Base-by-base conservation (phyloP, 768 basidiomycete species). In the Ephemerocybe angulata region DNA sequence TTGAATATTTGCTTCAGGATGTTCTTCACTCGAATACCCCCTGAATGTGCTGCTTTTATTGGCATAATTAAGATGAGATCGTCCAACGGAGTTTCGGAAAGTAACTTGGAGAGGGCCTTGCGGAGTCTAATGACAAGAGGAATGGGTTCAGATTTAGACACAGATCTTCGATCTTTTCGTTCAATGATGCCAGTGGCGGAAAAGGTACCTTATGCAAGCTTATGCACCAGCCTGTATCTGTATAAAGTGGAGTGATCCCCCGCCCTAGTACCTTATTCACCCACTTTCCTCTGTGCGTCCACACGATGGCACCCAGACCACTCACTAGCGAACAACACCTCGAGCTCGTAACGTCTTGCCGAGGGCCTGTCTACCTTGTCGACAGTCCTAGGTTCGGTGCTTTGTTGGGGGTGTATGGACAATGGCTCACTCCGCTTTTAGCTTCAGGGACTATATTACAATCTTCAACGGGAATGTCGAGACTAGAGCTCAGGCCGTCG, bases 401-500 rank as follows among this genome's bases (percentile, higher is more conserved):
- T 40, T 4, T 25, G 22, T 27, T 13, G 17, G 24, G 37, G 19
- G 44, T 29, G 40, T 38, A n/a, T 24, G 31, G 13, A 27, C 24
- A 38, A 10, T 38, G 44, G 46, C 44, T 41, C 46, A 55, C 51
- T 48, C 30, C 8, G 22, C 42, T 27, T 13, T n/a, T 56, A 81
- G 80, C 21, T 83, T 83, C 62, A 50, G 58, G 12, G 77, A 80
- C 55, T 76, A 75, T 58, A 71, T 76, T 4, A 77, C 67, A 30
- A 77, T 91, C 52, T 93, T 92, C 76, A 93, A 93, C 59, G 90
- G 89, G 4, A 88, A 88, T 53, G 79, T 92, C 33, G 72, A 79
- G 42, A 76, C 80, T 27, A 60, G 68, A 1, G 79, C 90, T 10
- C 74, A 81, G 59, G 85, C 83, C 10, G 80, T 93, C 13, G 85